Conservation (phyloP, 768 basidiomycete species). For the Calocybe gangraenosa region DNA sequence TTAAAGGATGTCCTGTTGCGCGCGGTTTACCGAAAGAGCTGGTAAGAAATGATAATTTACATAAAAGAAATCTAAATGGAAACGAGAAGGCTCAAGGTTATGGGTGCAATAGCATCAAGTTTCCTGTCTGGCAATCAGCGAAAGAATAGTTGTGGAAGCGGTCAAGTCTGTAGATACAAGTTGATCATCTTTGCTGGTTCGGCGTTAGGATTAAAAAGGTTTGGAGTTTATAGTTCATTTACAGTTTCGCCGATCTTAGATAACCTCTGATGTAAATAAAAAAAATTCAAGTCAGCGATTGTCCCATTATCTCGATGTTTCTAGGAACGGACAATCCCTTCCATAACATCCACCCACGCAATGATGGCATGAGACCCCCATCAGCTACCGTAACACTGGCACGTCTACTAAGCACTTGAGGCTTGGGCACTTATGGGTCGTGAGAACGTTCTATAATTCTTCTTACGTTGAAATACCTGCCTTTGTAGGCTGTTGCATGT, state of each 20-base stretch:
- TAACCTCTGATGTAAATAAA: conserved; percentile 30
- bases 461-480: conserved; percentile 39
- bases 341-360: conserved; percentile 36
- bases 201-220: conserved; percentile 17
- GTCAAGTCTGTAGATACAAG: too few species aligned
- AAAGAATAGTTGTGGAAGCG: background rate
- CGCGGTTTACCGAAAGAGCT: too few species aligned
- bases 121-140: background rate
- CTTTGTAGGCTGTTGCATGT: conserved; percentile 37
- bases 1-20: too few species aligned
- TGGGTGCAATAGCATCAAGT: background rate
- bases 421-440: conserved; percentile 27
- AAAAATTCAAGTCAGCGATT: conserved; percentile 33
- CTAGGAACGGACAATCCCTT: conserved; percentile 25
- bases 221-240: conserved; percentile 31
- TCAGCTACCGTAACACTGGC: conserved; percentile 16
- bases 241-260: conserved; percentile 35
- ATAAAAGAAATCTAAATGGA: background rate
- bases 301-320: conserved; percentile 16
- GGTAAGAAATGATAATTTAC: too few species aligned
- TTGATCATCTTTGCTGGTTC: conserved; percentile 6
- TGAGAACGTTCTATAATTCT: conserved; percentile 28
- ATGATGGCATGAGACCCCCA: conserved; percentile 32
- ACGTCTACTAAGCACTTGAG: conserved; percentile 18
- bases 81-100: background rate